Conservation (phyloP, 768 basidiomycete species). For the Neoboletus magnificus region DNA sequence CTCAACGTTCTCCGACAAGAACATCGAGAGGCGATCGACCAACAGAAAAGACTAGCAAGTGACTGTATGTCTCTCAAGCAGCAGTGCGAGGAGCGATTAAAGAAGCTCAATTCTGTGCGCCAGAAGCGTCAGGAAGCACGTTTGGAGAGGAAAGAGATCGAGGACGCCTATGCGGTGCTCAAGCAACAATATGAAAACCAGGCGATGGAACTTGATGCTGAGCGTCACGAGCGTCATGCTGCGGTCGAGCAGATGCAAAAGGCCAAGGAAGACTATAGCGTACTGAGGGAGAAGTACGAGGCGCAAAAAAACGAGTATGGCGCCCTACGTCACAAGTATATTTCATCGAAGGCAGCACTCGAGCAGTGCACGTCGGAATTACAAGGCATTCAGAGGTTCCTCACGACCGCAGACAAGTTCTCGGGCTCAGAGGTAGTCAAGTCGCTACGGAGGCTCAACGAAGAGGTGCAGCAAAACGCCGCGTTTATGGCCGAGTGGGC, state of each 20-base stretch:
- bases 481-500: conserved; percentile 44
- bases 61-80: neutral
- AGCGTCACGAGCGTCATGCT: neutral
- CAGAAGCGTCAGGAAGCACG: conserved; percentile 2
- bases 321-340: conserved; percentile 3
- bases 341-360: conserved; percentile 27
- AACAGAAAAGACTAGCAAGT: conserved; percentile 4
- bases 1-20: conserved; percentile 2
- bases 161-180: conserved; percentile 17
- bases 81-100: conserved; percentile 9
- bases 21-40: neutral
- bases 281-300: neutral
- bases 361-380: conserved; percentile 41
- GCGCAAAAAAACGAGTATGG: conserved; percentile 14
- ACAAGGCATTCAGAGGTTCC: conserved; percentile 41
- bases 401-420: conserved; percentile 38
- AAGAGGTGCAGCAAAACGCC: conserved; percentile 45
- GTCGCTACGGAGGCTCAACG: conserved; percentile 42
- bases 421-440: conserved; percentile 45
- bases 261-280: too few relatives aligned
- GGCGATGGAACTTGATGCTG: conserved; percentile 2
- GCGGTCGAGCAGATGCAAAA: too few relatives aligned
- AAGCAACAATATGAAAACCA: conserved; percentile 13
- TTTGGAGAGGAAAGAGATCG: conserved; percentile 3
- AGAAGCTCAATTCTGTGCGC: neutral